Percentiles rank a stretch among this genome's conserved stretches.
These are phyloP conservation scores for Draba incana DNA, from an alignment of 345 rosid genomes.

Conservation along the genomic window DNA sequence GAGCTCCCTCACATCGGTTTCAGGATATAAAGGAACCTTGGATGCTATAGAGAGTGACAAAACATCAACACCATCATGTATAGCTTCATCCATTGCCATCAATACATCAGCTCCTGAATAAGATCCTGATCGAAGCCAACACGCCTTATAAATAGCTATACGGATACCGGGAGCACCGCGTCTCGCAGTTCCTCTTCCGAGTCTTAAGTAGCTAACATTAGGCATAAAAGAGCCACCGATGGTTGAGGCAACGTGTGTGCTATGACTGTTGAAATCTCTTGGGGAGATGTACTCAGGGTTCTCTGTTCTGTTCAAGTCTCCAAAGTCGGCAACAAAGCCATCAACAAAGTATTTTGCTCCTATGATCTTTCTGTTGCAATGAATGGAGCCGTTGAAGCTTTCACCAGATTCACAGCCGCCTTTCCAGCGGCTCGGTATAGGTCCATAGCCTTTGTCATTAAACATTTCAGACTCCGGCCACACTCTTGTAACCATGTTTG, in stretches of 20 bases:
- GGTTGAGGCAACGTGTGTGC: slow-evolving; percentile 58
- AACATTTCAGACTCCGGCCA: slow-evolving; percentile 38
- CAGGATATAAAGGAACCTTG: slow-evolving; percentile 39
- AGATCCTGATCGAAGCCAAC: slow-evolving; percentile 39
- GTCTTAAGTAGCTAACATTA: slow-evolving; percentile 44
- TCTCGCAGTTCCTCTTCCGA: slow-evolving; percentile 48
- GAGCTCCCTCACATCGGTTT: slow-evolving; percentile 46
- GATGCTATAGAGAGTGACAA: slow-evolving; percentile 41
- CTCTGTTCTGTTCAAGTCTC: slow-evolving; percentile 31
- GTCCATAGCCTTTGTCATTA: slow-evolving; percentile 32
- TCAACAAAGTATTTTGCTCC: slow-evolving; percentile 51
- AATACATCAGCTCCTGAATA: slow-evolving; percentile 53
- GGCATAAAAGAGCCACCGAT: slow-evolving; percentile 49
- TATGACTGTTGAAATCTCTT: slow-evolving; percentile 58
- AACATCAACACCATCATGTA: slow-evolving; percentile 46
- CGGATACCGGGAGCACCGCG: slow-evolving; percentile 57
- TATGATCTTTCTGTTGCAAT: slow-evolving; percentile 54
- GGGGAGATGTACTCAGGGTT: slow-evolving; percentile 47
- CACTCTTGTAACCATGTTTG: slow-evolving; percentile 17
- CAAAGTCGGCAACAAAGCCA: slow-evolving; percentile 36
- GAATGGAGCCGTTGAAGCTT: slow-evolving; percentile 17
- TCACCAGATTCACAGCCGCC: slow-evolving; percentile 30
- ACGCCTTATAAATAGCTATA: slow-evolving; percentile 54
- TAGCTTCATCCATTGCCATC: slow-evolving; percentile 65
- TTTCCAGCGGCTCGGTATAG: slow-evolving; percentile 35